Evolutionary conservation across 1,284 basidiomycete genomes (phyloP).

Genomic region (Golubevia pallescens): DNA sequence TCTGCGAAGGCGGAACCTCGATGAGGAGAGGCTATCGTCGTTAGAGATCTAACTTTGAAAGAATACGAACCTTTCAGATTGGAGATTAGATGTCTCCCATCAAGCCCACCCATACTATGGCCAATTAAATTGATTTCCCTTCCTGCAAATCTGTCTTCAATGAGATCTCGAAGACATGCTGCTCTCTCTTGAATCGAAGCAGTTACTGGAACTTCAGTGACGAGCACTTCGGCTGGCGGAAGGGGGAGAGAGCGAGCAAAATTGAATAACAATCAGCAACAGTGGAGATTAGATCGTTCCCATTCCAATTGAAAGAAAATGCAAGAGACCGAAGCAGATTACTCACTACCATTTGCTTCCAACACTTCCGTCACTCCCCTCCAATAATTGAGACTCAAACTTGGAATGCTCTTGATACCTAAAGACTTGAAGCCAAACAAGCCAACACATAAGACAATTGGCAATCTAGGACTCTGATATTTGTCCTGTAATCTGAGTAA

Average conservation of each 20-base stretch:
- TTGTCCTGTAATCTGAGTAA: conserved; percentile 14
- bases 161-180: conserved; percentile 9
- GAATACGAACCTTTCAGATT: conserved; percentile 2
- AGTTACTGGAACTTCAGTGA: conserved; percentile 14
- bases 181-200: conserved; percentile 26
- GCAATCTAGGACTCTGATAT: conserved; percentile 12
- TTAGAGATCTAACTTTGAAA: conserved; percentile 14
- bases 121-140: conserved; percentile 19
- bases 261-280: no score
- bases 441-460: conserved; percentile 19
- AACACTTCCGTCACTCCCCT: conserved; percentile 17
- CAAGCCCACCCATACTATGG: conserved; percentile 21
- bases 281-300: no score
- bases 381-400: conserved; percentile 19
- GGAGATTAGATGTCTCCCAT: conserved; percentile 18
- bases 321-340: no score
- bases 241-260: no score
- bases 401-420: background rate
- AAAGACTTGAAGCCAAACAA: conserved; percentile 19
- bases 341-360: conserved; percentile 12
- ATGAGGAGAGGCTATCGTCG: conserved; percentile 27
- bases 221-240: conserved; percentile 11
- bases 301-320: no score
- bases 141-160: conserved; percentile 15
- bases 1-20: conserved; percentile 24